Base-by-base conservation (phyloP, 768 basidiomycete genomes). In the Pholiota conissans region DNA sequence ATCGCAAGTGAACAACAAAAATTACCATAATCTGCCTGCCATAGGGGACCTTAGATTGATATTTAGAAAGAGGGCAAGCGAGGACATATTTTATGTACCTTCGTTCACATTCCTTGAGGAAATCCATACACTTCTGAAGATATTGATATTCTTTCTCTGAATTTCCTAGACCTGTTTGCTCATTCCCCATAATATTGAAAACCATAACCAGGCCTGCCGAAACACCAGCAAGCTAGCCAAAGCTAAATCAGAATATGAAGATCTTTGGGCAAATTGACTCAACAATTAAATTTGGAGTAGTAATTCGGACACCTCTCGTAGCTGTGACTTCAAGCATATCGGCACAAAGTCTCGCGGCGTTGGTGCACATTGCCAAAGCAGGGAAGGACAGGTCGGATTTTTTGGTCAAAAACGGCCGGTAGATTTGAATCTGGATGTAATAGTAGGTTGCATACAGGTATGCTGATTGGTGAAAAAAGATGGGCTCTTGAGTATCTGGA, bases 271-370 rank as follows among this genome's bases (percentile, higher is more conserved):
- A 16, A 48, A 28, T 18, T 26, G 32, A 57, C 60, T 47, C 37
- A 58, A 78, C 79, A 61, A 73, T 66, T 13, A 69, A 24, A 26
- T 72, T 69, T 0, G 74, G 71, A 47, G 68, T 54, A 20, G 42
- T 60, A 11, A 71, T 63, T 24, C 62, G 61, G 1, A 63, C 37
- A 6, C 67, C 69, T n/a, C 79, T 71, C 40, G 66, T 71, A 48
- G 77, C 70, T 39, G 80, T 76, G 5, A 79, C 73, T 58, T 90
- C 89, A 52, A 89, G 69, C 28, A 94, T 76, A 57, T 89, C 89
- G 24, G 79, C 82, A 58, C 83, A 87, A 0, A 87, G 85, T 10
- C 91, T 77, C 0, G 92, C 89, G 1, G 93, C 84, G 55, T 90
- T 78, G 26, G 86, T 79, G 66, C 86, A 90, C 55, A 87, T 87